These are phyloP conservation scores for Desmodesmus armatus DNA, from an alignment of 139 green algal genomes.

Conservation along the genomic window DNA sequence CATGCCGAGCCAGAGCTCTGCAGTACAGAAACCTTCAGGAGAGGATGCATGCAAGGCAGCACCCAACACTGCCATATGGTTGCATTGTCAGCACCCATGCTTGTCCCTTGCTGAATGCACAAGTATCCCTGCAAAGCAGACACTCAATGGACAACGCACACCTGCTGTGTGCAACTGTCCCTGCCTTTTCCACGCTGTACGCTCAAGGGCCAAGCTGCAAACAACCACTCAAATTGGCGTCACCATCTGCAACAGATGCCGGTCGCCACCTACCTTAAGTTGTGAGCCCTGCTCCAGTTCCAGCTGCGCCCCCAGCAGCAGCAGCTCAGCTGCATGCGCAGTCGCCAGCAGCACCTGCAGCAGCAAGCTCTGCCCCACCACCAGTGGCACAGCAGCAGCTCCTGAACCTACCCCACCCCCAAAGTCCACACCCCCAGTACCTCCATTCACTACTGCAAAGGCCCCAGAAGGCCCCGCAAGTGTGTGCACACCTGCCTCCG, in stretches of 20 bases:
- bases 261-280: conserved; percentile 3
- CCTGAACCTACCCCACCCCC: neutral
- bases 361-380: conserved; percentile 47
- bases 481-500: conserved; percentile 55
- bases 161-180: too few species aligned
- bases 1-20: too few species aligned
- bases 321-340: conserved; percentile 50
- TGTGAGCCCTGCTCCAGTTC: conserved; percentile 6
- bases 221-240: too few species aligned
- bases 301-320: conserved; percentile 55
- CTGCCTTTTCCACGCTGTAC: too few species aligned
- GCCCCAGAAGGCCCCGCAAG: conserved; percentile 4
- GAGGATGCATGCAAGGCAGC: too few species aligned
- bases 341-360: conserved; percentile 48
- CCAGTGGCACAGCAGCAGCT: conserved; percentile 24
- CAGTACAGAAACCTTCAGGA: too few species aligned
- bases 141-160: too few species aligned
- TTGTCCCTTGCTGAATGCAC: too few species aligned
- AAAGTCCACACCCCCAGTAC: neutral
- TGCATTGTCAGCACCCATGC: too few species aligned
- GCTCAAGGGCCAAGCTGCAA: too few species aligned
- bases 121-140: too few species aligned
- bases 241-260: neutral
- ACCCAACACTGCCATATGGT: too few species aligned
- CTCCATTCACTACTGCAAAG: neutral